A percentile compares a stretch with the other conserved stretches of the same genome.
Evolutionary conservation across 2,329 filamentous ascomycete species (phyloP).

Genomic region (Thelonectria olida): DNA sequence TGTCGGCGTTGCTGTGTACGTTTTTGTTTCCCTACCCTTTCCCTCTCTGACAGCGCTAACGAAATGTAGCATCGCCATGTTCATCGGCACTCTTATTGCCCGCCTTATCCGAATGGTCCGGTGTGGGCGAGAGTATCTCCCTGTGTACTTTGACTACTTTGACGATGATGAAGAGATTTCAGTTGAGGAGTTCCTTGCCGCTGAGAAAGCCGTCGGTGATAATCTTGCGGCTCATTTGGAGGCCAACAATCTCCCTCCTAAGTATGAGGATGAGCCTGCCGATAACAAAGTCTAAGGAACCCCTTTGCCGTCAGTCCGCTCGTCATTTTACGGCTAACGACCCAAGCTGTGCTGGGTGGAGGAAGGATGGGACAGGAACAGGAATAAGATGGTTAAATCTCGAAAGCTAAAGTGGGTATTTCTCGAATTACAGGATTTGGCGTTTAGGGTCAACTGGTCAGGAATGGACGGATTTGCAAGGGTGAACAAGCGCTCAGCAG

Average conservation of each 20-base stretch:
- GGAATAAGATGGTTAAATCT: slow-evolving; percentile 10
- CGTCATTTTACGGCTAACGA: too few species aligned
- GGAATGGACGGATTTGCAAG: background rate
- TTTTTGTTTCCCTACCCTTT: slow-evolving; percentile 21
- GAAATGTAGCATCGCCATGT: slow-evolving; percentile 65
- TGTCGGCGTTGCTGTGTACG: slow-evolving; percentile 71
- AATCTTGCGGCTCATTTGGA: slow-evolving; percentile 63
- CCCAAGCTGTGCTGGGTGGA: too few species aligned
- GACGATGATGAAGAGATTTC: slow-evolving; percentile 45
- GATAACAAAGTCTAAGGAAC: too few species aligned
- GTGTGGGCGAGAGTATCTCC: slow-evolving; percentile 25
- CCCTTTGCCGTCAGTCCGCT: too few species aligned
- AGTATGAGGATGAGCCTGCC: slow-evolving; percentile 40
- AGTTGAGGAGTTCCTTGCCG: slow-evolving; percentile 46
- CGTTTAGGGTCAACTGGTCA: slow-evolving; percentile 7
- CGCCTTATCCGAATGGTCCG: slow-evolving; percentile 64
- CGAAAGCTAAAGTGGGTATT: slow-evolving; percentile 21
- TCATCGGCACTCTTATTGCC: slow-evolving; percentile 69
- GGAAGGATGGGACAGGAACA: slow-evolving; percentile 3
- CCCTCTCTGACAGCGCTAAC: slow-evolving; percentile 38
- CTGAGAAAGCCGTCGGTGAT: too few species aligned
- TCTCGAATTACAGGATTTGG: slow-evolving; percentile 16
- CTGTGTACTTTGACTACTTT: too few species aligned
- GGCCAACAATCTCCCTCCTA: slow-evolving; percentile 43
- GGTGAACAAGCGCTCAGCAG: background rate